Percentiles rank a stretch among this genome's conserved stretches.
Conservation (phyloP, 2,329 filamentous ascomycete species). For the Aspergillus fumigatiaffinis region DNA sequence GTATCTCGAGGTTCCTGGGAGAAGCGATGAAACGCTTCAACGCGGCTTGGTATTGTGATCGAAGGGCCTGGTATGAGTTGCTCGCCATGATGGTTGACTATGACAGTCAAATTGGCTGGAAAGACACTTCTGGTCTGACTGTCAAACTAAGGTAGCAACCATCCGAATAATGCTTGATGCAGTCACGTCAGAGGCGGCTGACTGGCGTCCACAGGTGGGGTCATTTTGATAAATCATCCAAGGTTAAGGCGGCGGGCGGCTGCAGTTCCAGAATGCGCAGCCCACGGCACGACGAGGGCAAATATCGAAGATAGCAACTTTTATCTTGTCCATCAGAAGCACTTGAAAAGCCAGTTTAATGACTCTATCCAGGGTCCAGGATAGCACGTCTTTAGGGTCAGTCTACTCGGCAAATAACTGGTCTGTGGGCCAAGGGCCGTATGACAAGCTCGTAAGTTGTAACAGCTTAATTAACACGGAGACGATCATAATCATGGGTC, state of each 20-base stretch:
- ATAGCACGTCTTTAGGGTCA: neutral
- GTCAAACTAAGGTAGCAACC: neutral
- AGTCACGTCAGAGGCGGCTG: neutral
- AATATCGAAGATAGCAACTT: neutral
- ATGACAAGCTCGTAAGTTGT: neutral
- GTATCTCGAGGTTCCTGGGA: slow-evolving; percentile 29
- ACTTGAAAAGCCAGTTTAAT: neutral
- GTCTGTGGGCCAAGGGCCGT: neutral
- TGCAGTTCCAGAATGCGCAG: neutral
- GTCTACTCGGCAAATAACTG: neutral
- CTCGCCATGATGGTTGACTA: slow-evolving; percentile 8
- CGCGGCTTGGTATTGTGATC: slow-evolving; percentile 36
- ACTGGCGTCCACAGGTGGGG: neutral
- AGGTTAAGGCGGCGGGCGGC: neutral
- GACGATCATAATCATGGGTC: neutral
- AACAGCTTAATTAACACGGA: neutral
- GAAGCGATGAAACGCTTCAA: slow-evolving; percentile 44
- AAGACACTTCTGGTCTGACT: neutral
- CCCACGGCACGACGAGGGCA: neutral
- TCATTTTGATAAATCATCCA: neutral
- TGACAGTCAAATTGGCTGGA: neutral
- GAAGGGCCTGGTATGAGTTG: slow-evolving; percentile 27
- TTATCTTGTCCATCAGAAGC: neutral
- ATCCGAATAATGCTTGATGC: neutral
- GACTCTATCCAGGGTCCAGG: neutral